Base-by-base conservation (phyloP, 78 protist genomes). In the Dictyostelium capitatum region DNA sequence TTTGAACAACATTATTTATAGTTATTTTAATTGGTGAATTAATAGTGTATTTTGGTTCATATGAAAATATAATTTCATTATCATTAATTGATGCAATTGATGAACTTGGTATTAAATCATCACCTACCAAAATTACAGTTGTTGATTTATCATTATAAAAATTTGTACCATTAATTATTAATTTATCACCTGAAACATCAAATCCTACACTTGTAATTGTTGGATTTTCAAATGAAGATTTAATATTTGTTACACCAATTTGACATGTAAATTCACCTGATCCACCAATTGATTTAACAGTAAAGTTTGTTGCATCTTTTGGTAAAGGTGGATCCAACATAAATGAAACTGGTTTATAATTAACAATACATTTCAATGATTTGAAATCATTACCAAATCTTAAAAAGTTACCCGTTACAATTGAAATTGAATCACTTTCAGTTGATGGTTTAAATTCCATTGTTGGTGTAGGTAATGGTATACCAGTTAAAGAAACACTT, bases 241-340 rank as follows among this genome's bases (percentile, higher is more conserved):
- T 62, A 17, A 62, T 25, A 0, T 14, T 12, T 32, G 43, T 28
- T 5, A 0, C 32, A 14, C 75, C 75, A 12, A 67, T 28, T 67
- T 67, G 43, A 15, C 25, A 9, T 30, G 1, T 67, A 32, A 67
- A 67, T 25, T 43, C 15, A 67, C 75, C 75, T 30, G 50, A 32
- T 6, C 75, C 75, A 67, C 41, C 75, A 11, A 32, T 6, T 11
- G 12, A 15, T 15, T 67, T 10, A 67, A 67, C 75, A 15, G 10
- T 32, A 6, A 67, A 67, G 15, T 25, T 32, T 25, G 75, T 32
- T 32, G 75, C 75, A 67, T 67, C 75, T 62, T 62, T 62, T 62
- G 70, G 70, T 9, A 23, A 25, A 10, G 32, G 70, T 9, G 70
- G 70, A 25, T 23, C 70, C 3, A 62, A 62, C n/a, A 25, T 62